These are phyloP conservation scores for Prunus yedoensis DNA, from an alignment of 331 rosid genomes.

Conservation along the genomic window DNA sequence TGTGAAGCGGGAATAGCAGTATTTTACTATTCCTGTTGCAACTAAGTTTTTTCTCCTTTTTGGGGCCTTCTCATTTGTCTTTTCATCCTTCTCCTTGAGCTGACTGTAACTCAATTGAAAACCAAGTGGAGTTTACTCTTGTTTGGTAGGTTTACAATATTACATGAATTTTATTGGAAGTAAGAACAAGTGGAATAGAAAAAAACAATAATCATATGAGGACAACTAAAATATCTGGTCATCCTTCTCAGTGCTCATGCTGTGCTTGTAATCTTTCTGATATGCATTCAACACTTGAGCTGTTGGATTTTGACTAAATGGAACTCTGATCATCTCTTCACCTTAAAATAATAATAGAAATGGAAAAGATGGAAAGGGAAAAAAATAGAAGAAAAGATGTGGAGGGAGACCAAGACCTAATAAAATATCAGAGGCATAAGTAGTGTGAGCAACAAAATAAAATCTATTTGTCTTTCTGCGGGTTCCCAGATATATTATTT, in stretches of 20 bases:
- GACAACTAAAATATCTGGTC: background rate
- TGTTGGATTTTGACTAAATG: background rate
- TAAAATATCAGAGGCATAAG: background rate
- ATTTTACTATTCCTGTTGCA: rapidly evolving
- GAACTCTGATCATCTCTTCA: too few relatives aligned
- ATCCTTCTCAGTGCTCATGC: background rate
- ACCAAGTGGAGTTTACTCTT: too few relatives aligned
- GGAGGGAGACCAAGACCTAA: background rate
- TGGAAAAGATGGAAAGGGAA: background rate
- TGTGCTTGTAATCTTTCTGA: background rate
- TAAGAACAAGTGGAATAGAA: background rate
- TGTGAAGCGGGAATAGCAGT: too few relatives aligned
- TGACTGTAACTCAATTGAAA: too few relatives aligned
- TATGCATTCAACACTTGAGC: background rate
- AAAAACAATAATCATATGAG: background rate
- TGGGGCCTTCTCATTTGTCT: background rate
- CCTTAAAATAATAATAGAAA: background rate
- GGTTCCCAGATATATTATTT: background rate
- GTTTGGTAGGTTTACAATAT: background rate
- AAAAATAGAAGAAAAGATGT: slow-evolving; percentile 1
- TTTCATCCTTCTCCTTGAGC: background rate
- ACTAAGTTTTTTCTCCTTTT: too few relatives aligned
- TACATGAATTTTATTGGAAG: background rate
- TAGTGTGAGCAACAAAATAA: background rate
- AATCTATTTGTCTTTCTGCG: background rate